A percentile compares a stretch with the other conserved stretches of the same genome.
Conservation (phyloP, 805 yeast genomes). For the Pichia californica region DNA sequence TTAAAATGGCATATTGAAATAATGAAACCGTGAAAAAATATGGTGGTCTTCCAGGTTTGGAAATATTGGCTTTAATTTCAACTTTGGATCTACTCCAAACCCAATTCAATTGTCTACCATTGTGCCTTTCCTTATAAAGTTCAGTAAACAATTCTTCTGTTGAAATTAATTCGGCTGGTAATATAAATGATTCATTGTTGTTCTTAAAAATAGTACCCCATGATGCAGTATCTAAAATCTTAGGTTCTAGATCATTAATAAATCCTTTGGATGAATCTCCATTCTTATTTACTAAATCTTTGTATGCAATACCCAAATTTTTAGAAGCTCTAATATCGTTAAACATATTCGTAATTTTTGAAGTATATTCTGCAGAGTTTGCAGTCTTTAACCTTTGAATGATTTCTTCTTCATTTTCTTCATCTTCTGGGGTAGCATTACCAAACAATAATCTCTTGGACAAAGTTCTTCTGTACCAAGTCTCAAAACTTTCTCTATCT, state of each 20-base stretch:
- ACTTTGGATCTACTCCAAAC: conserved; percentile 92
- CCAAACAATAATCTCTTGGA: conserved; percentile 73
- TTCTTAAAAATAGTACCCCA: conserved; percentile 28
- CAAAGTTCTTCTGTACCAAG: conserved; percentile 79
- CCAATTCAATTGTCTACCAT: conserved; percentile 90
- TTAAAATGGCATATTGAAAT: conserved; percentile 78
- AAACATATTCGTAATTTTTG: conserved; percentile 92
- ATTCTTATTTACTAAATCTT: conserved; percentile 19
- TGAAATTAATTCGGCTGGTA: conserved; percentile 62
- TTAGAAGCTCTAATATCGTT: conserved; percentile 84
- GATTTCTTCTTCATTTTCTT: conserved; percentile 76
- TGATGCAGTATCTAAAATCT: conserved; percentile 27
- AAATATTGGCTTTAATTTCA: conserved; percentile 80
- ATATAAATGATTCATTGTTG: conserved; percentile 38
- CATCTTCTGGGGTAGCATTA: conserved; percentile 80
- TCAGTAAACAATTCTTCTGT: conserved; percentile 63
- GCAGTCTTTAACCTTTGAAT: conserved; percentile 83
- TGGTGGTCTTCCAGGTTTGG: conserved; percentile 76
- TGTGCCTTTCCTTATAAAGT: conserved; percentile 68
- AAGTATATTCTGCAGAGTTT: conserved; percentile 87
- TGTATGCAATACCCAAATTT: conserved; percentile 49
- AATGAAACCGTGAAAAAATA: conserved; percentile 75
- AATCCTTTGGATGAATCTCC: conserved; percentile 13
- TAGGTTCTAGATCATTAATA: conserved; percentile 28
- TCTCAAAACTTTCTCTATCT: conserved; percentile 94